Base-by-base conservation (phyloP, 305 asterid genomes). In the Ajuga reptans region DNA sequence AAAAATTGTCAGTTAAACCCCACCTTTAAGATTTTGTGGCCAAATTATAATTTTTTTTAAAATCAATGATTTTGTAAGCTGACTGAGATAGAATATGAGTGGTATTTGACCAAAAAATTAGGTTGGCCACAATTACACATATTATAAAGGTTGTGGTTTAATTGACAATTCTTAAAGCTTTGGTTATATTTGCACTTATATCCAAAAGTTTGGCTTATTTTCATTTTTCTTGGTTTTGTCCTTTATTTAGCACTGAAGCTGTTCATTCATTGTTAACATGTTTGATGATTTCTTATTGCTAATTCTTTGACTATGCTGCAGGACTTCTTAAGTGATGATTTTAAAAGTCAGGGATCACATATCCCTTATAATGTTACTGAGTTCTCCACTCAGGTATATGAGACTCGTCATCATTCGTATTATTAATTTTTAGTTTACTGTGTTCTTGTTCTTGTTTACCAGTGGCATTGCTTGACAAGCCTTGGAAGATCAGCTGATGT, bases 341-440 rank as follows among this genome's bases (percentile, higher is more conserved):
- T 94, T 59, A 92, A 94, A 80, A 92, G 99, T 78, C 99, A 94
- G 86, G 99, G 98, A 73, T 89, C 99, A 50, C 99, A 89, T 86
- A 90, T 87, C 64, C 94, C 98, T 7, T 94, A 91, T 74, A 87
- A 83, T 82, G 95, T 85, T 76, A 75, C 92, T 4, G 98, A 94
- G 39, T 88, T 81, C 81, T 94, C 97, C 64, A 87, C 98, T 47
- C 99, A 94, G 99, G 99, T 89, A 69, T 45, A 18, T 45, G 31
- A 16, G 17, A 59, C 54, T 56, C 33, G 62, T 21, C 46, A 34
- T 61, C 7, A 12, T 17, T 68, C 53, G 57, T 64, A 54, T 21
- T 21, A 43, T 39, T 15, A 15, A 24, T 76, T 36, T 41, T 45
- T 53, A 8, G 74, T 21, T 11, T 16, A 11, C n/a, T 15, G 4